phyloP scores from a whole-genome alignment of 371 early-diverging fungal species.

The Mucor plumbeus region DNA sequence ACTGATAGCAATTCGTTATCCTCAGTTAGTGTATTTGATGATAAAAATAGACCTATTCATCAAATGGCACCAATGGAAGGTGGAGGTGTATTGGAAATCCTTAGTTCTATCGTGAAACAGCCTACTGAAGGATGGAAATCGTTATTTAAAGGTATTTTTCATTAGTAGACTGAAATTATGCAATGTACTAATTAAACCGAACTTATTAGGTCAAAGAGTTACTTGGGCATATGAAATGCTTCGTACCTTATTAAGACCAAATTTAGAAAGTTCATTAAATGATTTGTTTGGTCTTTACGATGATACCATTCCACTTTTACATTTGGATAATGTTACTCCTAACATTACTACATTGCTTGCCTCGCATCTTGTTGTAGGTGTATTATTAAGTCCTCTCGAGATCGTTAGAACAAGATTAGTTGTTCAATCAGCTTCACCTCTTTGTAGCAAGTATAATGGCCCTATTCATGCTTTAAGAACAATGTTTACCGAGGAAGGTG shows the following conservation, averaged over 20 bases:
- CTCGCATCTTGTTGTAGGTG: slow-evolving; percentile 70
- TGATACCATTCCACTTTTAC: slow-evolving; percentile 73
- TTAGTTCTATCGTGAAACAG: slow-evolving; percentile 56
- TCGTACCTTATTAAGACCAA: slow-evolving; percentile 72
- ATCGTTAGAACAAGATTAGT: slow-evolving; percentile 74
- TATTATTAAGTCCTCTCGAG: slow-evolving; percentile 79
- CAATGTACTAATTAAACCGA: not conserved
- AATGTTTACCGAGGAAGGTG: slow-evolving; percentile 83
- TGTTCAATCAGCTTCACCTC: slow-evolving; percentile 73
- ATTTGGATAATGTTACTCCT: slow-evolving; percentile 65
- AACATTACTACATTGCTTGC: slow-evolving; percentile 72
- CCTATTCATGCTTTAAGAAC: slow-evolving; percentile 71
- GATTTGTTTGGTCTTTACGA: slow-evolving; percentile 81
- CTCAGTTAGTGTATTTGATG: slow-evolving; percentile 63
- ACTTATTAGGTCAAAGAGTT: slow-evolving; percentile 65
- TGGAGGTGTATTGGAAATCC: slow-evolving; percentile 63
- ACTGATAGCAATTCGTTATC: slow-evolving; percentile 14
- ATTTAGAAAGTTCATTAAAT: slow-evolving; percentile 73
- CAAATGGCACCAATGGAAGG: slow-evolving; percentile 66
- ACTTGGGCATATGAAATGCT: slow-evolving; percentile 78
- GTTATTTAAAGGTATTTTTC: slow-evolving; percentile 63
- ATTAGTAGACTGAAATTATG: too few relatives aligned
- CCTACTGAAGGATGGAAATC: slow-evolving; percentile 70
- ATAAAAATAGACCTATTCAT: slow-evolving; percentile 59
- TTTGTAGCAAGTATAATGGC: slow-evolving; percentile 76